phyloP scores from a whole-genome alignment of 2,329 filamentous ascomycete genomes.

The Trichoderma sp. region DNA sequence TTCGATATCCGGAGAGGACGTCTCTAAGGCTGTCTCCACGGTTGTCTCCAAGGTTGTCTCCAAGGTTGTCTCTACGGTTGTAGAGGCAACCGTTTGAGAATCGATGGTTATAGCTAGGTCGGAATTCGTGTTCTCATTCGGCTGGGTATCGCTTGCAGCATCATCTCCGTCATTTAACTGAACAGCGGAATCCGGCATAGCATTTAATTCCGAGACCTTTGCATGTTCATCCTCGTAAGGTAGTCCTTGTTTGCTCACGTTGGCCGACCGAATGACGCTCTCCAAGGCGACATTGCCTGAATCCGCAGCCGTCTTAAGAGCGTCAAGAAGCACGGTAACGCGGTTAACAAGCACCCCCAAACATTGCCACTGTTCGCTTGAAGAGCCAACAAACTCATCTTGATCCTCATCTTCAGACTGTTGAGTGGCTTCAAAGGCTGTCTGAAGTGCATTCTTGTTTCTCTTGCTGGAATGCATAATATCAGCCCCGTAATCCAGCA shows the following conservation, averaged over 20 bases:
- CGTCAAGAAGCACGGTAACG: background rate
- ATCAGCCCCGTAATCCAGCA: conserved; percentile 38
- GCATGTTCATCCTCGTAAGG: background rate
- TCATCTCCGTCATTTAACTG: background rate
- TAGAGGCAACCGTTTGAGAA: background rate
- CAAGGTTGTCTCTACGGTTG: too few species aligned
- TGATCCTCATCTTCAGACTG: background rate
- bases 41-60: background rate
- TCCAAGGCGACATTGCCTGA: conserved; percentile 6
- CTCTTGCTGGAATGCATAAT: conserved; percentile 8
- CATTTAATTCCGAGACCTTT: background rate
- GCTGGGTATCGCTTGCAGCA: background rate
- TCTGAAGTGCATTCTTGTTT: conserved; percentile 13
- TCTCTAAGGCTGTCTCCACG: background rate
- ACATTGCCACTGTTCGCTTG: conserved; percentile 4
- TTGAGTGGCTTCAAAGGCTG: background rate
- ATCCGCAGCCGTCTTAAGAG: conserved; percentile 4
- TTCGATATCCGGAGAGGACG: background rate
- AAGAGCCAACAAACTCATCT: background rate
- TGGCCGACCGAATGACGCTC: conserved; percentile 2
- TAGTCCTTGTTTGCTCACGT: background rate
- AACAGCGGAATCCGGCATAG: background rate
- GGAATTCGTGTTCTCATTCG: background rate
- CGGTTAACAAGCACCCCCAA: conserved; percentile 4
- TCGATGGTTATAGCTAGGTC: too few species aligned